Base-by-base conservation (phyloP, 768 basidiomycete species). In the Amanita polypyramis region DNA sequence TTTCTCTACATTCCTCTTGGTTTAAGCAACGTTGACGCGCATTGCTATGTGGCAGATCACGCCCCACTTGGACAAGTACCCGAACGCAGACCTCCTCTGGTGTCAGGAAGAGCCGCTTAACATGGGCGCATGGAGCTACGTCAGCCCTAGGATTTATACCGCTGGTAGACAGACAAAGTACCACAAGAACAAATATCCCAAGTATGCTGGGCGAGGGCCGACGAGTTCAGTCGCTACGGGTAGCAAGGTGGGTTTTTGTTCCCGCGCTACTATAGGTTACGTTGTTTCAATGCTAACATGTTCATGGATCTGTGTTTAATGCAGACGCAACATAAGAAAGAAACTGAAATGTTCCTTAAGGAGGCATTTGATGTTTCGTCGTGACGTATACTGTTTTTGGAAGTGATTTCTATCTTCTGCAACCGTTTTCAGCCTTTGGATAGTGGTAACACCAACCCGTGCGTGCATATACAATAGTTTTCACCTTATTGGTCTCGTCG, bases 61-160 rank as follows among this genome's bases (percentile, higher is more conserved):
- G 19, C 87, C 94, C 21, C 90, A 97, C 64, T 76, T 99, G 30
- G 96, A 99, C 72, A 80, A 82, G 65, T 98, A 96, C 71, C 91
- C 95, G 58, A 95, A 98, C 62, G 92, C 95, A 30, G 85, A 86
- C 54, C 63, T 95, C 33, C 71, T 92, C 39, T 97, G 95, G 94
- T 90, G 86, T 59, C 93, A 96, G 75, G 93, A 96, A 68, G 92
- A 97, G 65, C 95, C 96, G 12, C 69, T 98, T 55, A 99, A 99
- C 73, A 93, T 92, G 58, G 96, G 96, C 55, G 82, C 91, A 1
- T 99, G 96, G 96, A 89, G 85, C 35, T 96, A 99, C 60, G 81
- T 96, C 51, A 93, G 88, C 20, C 88, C 93, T 39, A 81, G 94
- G 47, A 82, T 98, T 59, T 82, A 86, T 63, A 98, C 95, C 38